Conservation (phyloP, 768 basidiomycete species). For the Gloeophyllum trabeum region DNA sequence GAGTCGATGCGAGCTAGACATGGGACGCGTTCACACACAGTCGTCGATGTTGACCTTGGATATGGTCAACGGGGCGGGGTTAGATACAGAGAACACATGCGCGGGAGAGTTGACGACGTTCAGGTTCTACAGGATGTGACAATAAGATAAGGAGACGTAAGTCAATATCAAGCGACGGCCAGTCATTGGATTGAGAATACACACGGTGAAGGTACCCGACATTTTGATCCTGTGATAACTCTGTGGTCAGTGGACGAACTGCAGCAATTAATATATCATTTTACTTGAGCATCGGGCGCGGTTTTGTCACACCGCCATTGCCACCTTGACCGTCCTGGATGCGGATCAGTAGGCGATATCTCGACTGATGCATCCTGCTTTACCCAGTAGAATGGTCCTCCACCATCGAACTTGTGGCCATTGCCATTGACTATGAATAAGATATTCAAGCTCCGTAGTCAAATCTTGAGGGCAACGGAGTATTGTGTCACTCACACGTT, state of each 20-base stretch:
- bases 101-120: conserved; percentile 28
- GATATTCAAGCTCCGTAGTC: not conserved
- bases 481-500: conserved; percentile 30
- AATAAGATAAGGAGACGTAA: not conserved
- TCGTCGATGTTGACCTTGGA: conserved; percentile 40
- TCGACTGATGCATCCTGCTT: not conserved
- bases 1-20: not conserved
- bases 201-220: conserved; percentile 26
- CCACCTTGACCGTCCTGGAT: conserved; percentile 18
- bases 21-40: conserved; percentile 25
- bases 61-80: conserved; percentile 25
- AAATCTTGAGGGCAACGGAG: too few species aligned
- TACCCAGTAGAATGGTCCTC: conserved; percentile 34
- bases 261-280: not conserved
- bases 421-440: conserved; percentile 26
- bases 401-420: conserved; percentile 27
- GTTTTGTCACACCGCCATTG: conserved; percentile 19
- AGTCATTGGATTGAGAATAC: conserved; percentile 5
- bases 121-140: conserved; percentile 15
- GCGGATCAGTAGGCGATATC: not conserved
- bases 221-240: conserved; percentile 20
- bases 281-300: conserved; percentile 29
- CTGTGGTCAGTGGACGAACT: not conserved
- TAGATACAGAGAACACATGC: conserved; percentile 19
- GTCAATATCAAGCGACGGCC: too few species aligned